phyloP scores from a whole-genome alignment of 257 asterid species.

The Rhazya stricta region DNA sequence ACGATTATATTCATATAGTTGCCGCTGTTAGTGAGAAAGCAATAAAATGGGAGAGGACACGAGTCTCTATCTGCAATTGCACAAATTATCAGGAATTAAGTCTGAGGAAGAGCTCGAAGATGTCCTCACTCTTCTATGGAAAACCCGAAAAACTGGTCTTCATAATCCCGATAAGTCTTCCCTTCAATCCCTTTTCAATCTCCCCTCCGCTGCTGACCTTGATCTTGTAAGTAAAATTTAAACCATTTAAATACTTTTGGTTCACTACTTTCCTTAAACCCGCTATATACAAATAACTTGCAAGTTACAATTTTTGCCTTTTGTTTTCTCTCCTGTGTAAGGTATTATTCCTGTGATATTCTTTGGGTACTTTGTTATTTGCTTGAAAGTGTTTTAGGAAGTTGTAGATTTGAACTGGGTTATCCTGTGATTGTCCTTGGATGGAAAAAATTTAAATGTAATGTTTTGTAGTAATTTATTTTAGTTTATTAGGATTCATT shows the following conservation, averaged over 20 bases:
- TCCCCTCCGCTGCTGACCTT: conserved; percentile 28
- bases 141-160: conserved; percentile 38
- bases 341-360: not conserved
- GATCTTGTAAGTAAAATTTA: conserved; percentile 30
- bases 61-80: conserved; percentile 29
- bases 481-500: not conserved
- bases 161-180: conserved; percentile 29
- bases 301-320: too few relatives aligned
- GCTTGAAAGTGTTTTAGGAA: not conserved
- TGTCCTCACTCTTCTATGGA: conserved; percentile 37
- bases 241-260: not conserved
- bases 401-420: not conserved
- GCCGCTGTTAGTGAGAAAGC: not conserved
- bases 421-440: not conserved
- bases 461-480: not conserved
- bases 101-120: conserved; percentile 36
- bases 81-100: conserved; percentile 32
- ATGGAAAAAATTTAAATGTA: not conserved
- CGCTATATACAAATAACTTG: too few relatives aligned
- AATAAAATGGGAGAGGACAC: conserved; percentile 13
- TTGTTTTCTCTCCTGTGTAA: not conserved
- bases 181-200: conserved; percentile 30
- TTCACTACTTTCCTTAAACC: not conserved
- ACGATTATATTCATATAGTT: too few relatives aligned
- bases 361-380: not conserved